These are phyloP conservation scores for Hortiboletus campestris DNA, from an alignment of 768 basidiomycete genomes.

Conservation along the genomic window DNA sequence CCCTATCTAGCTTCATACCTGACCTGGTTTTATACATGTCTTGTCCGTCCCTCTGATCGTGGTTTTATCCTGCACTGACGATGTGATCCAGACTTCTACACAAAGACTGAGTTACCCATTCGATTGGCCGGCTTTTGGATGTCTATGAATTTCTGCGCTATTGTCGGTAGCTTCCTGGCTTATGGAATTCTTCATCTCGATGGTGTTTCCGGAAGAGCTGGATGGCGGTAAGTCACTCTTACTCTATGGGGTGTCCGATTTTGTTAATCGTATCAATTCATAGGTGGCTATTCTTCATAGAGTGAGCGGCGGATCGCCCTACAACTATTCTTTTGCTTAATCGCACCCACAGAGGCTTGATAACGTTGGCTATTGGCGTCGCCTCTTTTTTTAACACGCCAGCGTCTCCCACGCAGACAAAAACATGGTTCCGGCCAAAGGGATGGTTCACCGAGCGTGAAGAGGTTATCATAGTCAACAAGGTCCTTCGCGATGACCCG, in stretches of 20 bases:
- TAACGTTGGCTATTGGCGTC: constrained; percentile 53
- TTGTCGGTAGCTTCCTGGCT: constrained; percentile 62
- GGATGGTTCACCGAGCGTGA: constrained; percentile 66
- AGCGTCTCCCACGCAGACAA: constrained; percentile 58
- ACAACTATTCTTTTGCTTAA: background rate
- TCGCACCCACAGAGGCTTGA: constrained; percentile 14
- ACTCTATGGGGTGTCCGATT: background rate
- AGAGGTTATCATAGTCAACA: constrained; percentile 57
- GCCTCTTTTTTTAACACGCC: constrained; percentile 59
- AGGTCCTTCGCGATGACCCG: constrained; percentile 64
- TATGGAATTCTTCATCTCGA: constrained; percentile 49
- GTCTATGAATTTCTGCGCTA: constrained; percentile 52
- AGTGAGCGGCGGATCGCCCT: constrained; percentile 22
- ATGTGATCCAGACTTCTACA: constrained; percentile 43
- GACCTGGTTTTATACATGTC: constrained; percentile 62
- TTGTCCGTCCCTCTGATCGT: constrained; percentile 36
- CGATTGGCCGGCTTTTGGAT: constrained; percentile 71
- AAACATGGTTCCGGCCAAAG: constrained; percentile 53
- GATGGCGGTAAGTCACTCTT: constrained; percentile 19
- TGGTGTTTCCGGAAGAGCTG: constrained; percentile 8
- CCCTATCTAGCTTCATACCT: constrained; percentile 46
- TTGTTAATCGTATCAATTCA: background rate
- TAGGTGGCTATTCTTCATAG: constrained; percentile 38
- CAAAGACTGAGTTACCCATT: constrained; percentile 47
- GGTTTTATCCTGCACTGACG: background rate